Evolutionary conservation across 441 rosid species (phyloP).

Genomic region (Erodium moschatum): DNA sequence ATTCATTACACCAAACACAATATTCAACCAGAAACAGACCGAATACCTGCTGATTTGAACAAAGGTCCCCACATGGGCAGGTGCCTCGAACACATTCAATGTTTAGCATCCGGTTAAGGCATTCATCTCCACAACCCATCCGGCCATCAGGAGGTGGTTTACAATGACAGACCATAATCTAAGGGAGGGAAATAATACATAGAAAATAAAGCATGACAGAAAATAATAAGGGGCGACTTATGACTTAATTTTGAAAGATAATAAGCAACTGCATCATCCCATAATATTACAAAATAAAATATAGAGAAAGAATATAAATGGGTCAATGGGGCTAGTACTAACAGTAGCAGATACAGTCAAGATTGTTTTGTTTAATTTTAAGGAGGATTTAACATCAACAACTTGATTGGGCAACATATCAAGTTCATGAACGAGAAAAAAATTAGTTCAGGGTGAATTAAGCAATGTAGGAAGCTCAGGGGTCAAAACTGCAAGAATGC

Average conservation of each 20-base stretch:
- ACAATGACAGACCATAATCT: slow-evolving; percentile 97
- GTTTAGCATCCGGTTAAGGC: slow-evolving; percentile 89
- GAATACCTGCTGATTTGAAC: slow-evolving; percentile 86
- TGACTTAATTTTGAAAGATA: not conserved
- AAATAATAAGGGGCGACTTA: not conserved
- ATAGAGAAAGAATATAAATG: not conserved
- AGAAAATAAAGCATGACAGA: not conserved
- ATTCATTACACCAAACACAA: not conserved
- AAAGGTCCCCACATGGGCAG: slow-evolving; percentile 79
- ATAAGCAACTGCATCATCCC: not conserved
- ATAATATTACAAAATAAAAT: not conserved
- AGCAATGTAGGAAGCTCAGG: not conserved
- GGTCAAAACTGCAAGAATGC: not conserved
- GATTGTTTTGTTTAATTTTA: not conserved
- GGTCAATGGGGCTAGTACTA: not conserved
- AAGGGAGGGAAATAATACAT: slow-evolving; percentile 9
- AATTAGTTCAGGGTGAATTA: not conserved
- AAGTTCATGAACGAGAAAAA: not conserved
- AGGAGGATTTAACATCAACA: not conserved
- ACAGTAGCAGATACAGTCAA: not conserved
- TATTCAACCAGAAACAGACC: slow-evolving; percentile 19
- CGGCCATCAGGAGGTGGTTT: slow-evolving; percentile 49
- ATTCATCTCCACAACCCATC: slow-evolving; percentile 84
- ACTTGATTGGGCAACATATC: not conserved
- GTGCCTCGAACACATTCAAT: slow-evolving; percentile 91